Percentiles rank a stretch among this genome's conserved stretches.
phyloP scores from a whole-genome alignment of 225 moss, liverwort and hornwort species.

The Physcomitrium patens region DNA sequence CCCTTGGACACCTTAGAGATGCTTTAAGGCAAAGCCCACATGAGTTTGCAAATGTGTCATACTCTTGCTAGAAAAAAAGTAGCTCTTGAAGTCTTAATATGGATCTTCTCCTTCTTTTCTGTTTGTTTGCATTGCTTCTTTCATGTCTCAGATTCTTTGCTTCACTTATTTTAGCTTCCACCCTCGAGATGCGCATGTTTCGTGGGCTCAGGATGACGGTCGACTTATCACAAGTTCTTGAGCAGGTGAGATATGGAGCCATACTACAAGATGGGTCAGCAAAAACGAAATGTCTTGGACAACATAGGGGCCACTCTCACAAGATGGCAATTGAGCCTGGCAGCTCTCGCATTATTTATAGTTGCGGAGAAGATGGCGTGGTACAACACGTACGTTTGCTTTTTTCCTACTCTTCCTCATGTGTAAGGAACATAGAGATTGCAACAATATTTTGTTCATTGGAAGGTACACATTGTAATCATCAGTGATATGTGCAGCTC shows the following conservation, averaged over 20 bases:
- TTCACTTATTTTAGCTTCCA: background rate
- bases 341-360: conserved; percentile 77
- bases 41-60: background rate
- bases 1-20: no score
- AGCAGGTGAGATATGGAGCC: conserved; percentile 77
- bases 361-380: conserved; percentile 70
- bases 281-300: conserved; percentile 69
- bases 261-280: conserved; percentile 73
- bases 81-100: conserved; percentile 6
- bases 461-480: no score
- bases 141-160: conserved; percentile 1
- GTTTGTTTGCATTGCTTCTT: conserved; percentile 4
- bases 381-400: conserved; percentile 49
- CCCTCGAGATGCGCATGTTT: background rate
- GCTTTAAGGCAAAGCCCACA: background rate
- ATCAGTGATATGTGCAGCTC: background rate
- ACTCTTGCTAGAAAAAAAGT: background rate
- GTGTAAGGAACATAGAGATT: background rate
- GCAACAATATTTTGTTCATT: background rate
- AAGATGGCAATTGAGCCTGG: conserved; percentile 87
- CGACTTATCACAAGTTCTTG: background rate
- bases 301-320: conserved; percentile 78
- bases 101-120: background rate
- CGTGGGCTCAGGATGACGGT: background rate
- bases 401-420: conserved; percentile 1